A percentile compares a stretch with the other conserved stretches of the same genome.
These are phyloP conservation scores for Kodamaea restingae DNA, from an alignment of 805 yeast genomes.

Conservation along the genomic window DNA sequence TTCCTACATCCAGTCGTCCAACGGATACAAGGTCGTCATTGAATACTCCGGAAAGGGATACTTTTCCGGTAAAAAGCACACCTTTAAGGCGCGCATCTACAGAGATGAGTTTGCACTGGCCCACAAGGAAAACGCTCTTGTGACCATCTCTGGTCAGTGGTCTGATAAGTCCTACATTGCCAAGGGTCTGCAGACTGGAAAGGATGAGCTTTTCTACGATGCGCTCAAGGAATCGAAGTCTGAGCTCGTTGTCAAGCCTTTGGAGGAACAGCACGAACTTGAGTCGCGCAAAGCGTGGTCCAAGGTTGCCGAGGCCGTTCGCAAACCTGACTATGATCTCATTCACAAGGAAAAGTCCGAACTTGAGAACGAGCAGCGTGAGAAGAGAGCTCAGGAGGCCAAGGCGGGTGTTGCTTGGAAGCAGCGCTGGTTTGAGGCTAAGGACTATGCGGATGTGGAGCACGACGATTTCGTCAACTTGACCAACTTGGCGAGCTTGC, in stretches of 20 bases:
- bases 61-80: conserved; percentile 90
- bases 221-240: conserved; percentile 50
- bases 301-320: conserved; percentile 84
- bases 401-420: conserved; percentile 67
- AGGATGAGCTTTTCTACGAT: conserved; percentile 58
- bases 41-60: conserved; percentile 93
- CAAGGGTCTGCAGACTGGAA: conserved; percentile 50
- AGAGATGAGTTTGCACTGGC: conserved; percentile 47
- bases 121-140: conserved; percentile 59
- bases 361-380: conserved; percentile 85
- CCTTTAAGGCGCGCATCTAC: conserved; percentile 81
- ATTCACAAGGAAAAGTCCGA: conserved; percentile 72
- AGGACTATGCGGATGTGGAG: conserved; percentile 23
- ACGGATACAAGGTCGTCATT: conserved; percentile 67
- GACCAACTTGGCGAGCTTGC: conserved; percentile 48
- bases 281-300: conserved; percentile 90
- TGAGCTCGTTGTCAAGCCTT: conserved; percentile 69
- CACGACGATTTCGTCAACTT: conserved; percentile 33
- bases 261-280: conserved; percentile 71
- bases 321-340: conserved; percentile 65
- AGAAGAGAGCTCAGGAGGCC: conserved; percentile 66
- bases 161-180: conserved; percentile 65
- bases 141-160: conserved; percentile 91
- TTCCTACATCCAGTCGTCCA: conserved; percentile 76
- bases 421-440: conserved; percentile 71